Evolutionary conservation across 805 yeast species (phyloP), one percentile per base, ranked within the genome.

Genomic region (Alloascoidea africana): DNA sequence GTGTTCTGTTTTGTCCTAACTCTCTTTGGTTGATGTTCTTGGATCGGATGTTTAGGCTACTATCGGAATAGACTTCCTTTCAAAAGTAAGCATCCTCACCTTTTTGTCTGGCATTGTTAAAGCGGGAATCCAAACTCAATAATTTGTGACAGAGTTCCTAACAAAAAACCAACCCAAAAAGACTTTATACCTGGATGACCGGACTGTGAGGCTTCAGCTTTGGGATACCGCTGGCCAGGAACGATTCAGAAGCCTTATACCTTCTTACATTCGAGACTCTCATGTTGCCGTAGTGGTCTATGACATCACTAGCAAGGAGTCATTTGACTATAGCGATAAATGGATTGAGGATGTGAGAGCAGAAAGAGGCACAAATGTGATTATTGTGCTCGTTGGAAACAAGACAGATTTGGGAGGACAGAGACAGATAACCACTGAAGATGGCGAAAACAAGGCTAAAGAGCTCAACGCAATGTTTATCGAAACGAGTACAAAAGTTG

Each of bases 171-270:
- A n/a, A n/a, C n/a, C n/a, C n/a, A n/a, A n/a, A n/a, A n/a, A 63
- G 54, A 87, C 96, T 18, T 83, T 87, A 47, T 96, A 89, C 50
- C 70, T 87, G 46, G 89, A 89, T 45, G 96, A 95, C 38, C 82
- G 83, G 60, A 80, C 80, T 46, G 83, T 91, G 60, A 91, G 91
- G 63, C 70, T 89, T 55, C 98, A 91, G 59, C 82, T 89, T 34
- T 89, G 98, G 98, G 98, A 89, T 58, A 89, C 98, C 41, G 98
- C 98, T 14, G 98, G 98, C 37, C 98, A 89, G 66, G 98, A 89
- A 62, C 70, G 97, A 49, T 89, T 89, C 66, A 78, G 96, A 68
- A 91, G 97, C 37, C 89, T 89, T 64, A 89, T 97, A 14, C 84
- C 96, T 3, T 89, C 96, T 13, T 91, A 91, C 63, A 91, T 91